Percentiles rank a stretch among this genome's conserved stretches.
Conservation (phyloP, 495 filamentous ascomycete species). For the Neurospora sp. region DNA sequence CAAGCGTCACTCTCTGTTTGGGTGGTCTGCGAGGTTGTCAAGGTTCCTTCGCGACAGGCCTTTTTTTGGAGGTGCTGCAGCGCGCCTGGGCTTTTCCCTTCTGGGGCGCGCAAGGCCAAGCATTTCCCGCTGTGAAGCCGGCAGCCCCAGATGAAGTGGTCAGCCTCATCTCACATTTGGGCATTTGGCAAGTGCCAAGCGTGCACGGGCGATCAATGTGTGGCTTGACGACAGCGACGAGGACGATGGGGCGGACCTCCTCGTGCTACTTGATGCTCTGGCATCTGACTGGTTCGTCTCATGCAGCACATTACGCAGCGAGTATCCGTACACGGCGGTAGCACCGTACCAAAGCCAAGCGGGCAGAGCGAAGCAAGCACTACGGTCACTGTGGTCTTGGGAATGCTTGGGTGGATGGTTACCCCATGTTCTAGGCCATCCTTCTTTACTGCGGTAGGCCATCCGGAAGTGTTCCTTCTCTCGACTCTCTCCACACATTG, state of each 20-base stretch:
- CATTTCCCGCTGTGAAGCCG: neutral
- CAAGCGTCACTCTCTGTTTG: neutral
- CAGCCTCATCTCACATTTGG: neutral
- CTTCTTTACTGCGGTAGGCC: too few species aligned
- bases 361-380: neutral
- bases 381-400: neutral
- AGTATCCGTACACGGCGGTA: neutral
- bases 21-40: neutral
- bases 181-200: neutral
- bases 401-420: neutral
- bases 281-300: neutral
- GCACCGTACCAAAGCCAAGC: neutral
- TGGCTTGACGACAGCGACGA: neutral
- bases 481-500: neutral
- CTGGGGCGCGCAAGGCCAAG: neutral
- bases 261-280: neutral
- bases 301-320: neutral
- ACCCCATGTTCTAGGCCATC: neutral
- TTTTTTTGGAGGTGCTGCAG: conserved; percentile 16
- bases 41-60: neutral
- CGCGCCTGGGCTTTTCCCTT: conserved; percentile 12
- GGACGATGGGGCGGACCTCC: neutral
- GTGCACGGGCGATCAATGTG: neutral
- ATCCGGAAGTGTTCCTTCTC: neutral
- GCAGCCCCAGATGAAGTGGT: neutral